phyloP scores from a whole-genome alignment of 1,139 yeast species.

The Yamadazyma siamensis region DNA sequence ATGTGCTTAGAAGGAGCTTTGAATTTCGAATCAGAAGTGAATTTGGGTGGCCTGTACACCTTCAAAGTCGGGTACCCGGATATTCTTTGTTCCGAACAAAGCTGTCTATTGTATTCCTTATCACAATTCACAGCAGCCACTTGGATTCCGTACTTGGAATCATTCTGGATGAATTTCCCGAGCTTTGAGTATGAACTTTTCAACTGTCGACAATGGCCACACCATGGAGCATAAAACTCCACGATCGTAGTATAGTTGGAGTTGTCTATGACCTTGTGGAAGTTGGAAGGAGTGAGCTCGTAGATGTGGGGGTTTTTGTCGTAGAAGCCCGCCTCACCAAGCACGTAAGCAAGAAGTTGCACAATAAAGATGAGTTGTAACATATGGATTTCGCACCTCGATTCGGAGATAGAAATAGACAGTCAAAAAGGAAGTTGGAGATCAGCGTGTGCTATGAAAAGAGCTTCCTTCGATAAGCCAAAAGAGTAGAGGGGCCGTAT shows the following conservation, averaged over 20 bases:
- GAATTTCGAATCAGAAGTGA: constrained; percentile 17
- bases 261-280: constrained; percentile 60
- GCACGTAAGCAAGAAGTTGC: constrained; percentile 2
- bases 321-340: constrained; percentile 10
- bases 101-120: constrained; percentile 54
- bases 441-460: no score
- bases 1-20: constrained; percentile 41
- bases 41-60: constrained; percentile 80
- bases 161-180: constrained; percentile 52
- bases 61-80: constrained; percentile 80
- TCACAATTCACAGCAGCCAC: constrained; percentile 92
- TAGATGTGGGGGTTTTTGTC: constrained; percentile 45
- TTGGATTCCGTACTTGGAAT: constrained; percentile 54
- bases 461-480: no score
- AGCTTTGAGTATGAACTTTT: constrained; percentile 57
- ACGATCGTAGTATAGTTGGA: constrained; percentile 81
- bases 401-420: no score
- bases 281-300: constrained; percentile 55
- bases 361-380: constrained; percentile 1
- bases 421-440: no score
- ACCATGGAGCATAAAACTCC: constrained; percentile 98
- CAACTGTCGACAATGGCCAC: constrained; percentile 71
- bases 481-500: no score
- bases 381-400: no score
- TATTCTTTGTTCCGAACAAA: constrained; percentile 67